Conservation (phyloP, 2,329 filamentous ascomycete species). For the Apiospora rasikravindrae region DNA sequence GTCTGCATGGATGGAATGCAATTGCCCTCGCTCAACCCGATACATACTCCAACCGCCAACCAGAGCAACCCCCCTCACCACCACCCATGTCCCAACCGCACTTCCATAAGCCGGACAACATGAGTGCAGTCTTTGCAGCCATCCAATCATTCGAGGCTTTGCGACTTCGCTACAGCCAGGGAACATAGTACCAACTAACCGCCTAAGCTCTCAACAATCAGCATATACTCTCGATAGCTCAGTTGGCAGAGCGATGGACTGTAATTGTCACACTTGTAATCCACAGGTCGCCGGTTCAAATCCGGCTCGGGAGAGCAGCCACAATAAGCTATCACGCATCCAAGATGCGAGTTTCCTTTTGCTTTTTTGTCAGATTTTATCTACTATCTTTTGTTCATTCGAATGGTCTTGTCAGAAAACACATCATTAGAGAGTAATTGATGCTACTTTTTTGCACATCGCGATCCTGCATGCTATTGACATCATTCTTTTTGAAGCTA, state of each 20-base stretch:
- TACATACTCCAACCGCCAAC: too few species aligned
- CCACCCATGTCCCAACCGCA: too few species aligned
- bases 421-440: too few species aligned
- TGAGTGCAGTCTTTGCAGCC: not conserved
- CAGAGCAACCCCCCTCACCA: not conserved
- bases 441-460: too few species aligned
- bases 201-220: not conserved
- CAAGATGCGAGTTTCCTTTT: not conserved
- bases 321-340: constrained; percentile 5
- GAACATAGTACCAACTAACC: not conserved
- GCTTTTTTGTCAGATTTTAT: not conserved
- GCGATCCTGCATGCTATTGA: too few species aligned
- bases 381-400: too few species aligned
- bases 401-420: too few species aligned
- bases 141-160: not conserved
- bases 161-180: not conserved
- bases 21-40: too few species aligned
- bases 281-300: constrained; percentile 21
- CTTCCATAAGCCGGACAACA: not conserved
- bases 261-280: constrained; percentile 20
- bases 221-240: constrained; percentile 18
- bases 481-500: too few species aligned
- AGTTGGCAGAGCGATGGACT: constrained; percentile 22
- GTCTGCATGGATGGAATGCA: too few species aligned
- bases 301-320: constrained; percentile 19